Evolutionary conservation across 1,284 basidiomycete genomes (phyloP).

Genomic region (Cryptococcus deneoformans): DNA sequence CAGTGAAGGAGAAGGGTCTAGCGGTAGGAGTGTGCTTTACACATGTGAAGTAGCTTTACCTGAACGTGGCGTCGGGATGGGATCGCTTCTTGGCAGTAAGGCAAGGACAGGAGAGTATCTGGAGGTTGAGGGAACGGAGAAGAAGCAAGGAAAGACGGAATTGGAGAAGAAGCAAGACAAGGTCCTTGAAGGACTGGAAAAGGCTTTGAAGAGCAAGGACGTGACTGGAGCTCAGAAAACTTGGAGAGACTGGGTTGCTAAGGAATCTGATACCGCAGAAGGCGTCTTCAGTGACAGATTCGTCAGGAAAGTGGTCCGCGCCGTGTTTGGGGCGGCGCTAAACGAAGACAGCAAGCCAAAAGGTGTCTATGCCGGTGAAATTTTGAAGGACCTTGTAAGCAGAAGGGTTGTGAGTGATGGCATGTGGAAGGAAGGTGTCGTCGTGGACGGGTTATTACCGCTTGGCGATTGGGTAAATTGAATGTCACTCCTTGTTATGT

Average conservation of each 20-base stretch:
- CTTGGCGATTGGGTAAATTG: constrained; percentile 42
- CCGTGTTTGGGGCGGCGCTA: constrained; percentile 27
- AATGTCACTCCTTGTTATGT: background rate
- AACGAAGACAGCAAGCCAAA: constrained; percentile 3
- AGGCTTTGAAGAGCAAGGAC: constrained; percentile 8
- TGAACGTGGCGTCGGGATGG: constrained; percentile 34
- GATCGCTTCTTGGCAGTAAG: constrained; percentile 30
- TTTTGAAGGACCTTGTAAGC: constrained; percentile 29
- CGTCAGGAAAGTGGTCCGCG: constrained; percentile 17
- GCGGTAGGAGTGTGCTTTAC: constrained; percentile 35
- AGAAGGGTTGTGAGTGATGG: constrained; percentile 30
- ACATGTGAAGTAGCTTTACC: constrained; percentile 33
- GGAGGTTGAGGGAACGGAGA: background rate
- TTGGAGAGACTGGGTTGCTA: constrained; percentile 13
- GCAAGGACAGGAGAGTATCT: constrained; percentile 23
- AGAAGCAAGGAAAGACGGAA: background rate
- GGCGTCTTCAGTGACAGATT: constrained; percentile 4
- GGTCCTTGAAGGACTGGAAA: background rate
- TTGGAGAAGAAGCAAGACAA: constrained; percentile 5
- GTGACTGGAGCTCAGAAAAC: constrained; percentile 12
- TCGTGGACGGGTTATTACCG: constrained; percentile 33
- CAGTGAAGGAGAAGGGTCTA: constrained; percentile 11
- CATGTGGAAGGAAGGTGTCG: constrained; percentile 37
- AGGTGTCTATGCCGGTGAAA: constrained; percentile 30
- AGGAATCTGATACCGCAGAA: constrained; percentile 7